These are phyloP conservation scores for Hypoxylon subgilvum DNA, from an alignment of 495 filamentous ascomycete genomes.

Conservation along the genomic window DNA sequence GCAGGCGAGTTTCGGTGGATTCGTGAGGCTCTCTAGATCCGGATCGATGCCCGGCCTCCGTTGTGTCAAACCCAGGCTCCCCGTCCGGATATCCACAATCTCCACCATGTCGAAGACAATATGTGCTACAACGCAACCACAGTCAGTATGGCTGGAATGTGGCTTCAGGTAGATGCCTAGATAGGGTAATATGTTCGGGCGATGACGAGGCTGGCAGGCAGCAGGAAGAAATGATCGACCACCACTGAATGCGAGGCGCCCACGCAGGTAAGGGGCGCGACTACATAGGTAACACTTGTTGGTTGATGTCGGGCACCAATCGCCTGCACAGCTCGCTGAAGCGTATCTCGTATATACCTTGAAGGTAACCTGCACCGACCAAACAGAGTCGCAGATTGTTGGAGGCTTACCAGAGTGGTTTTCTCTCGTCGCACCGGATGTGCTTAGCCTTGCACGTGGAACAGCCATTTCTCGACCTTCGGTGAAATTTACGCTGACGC, in stretches of 20 bases:
- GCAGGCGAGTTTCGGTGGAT: constrained; percentile 27
- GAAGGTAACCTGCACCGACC: constrained; percentile 11
- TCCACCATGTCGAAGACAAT: constrained; percentile 44
- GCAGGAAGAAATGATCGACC: constrained; percentile 2
- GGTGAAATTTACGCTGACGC: constrained; percentile 42
- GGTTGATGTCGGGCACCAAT: constrained; percentile 32
- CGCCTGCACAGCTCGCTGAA: constrained; percentile 11
- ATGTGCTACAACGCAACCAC: constrained; percentile 30
- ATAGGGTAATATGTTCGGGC: neutral
- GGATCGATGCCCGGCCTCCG: constrained; percentile 20
- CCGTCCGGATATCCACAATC: constrained; percentile 42
- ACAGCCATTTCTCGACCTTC: constrained; percentile 41
- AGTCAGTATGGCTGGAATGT: constrained; percentile 27
- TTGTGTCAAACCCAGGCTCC: constrained; percentile 22
- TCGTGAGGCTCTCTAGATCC: constrained; percentile 35
- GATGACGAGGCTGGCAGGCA: constrained; percentile 7
- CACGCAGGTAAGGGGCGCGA: constrained; percentile 5
- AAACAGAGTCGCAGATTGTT: constrained; percentile 9
- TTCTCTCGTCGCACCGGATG: constrained; percentile 45
- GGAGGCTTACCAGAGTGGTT: constrained; percentile 42
- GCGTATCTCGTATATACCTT: constrained; percentile 22
- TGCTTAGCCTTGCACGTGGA: constrained; percentile 43
- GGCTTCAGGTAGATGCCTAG: neutral
- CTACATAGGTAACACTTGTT: constrained; percentile 3
- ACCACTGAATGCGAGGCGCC: constrained; percentile 3